A percentile compares a stretch with the other conserved stretches of the same genome.
These are phyloP conservation scores for Mrakia gelida DNA, from an alignment of 768 basidiomycete genomes.

Conservation along the genomic window DNA sequence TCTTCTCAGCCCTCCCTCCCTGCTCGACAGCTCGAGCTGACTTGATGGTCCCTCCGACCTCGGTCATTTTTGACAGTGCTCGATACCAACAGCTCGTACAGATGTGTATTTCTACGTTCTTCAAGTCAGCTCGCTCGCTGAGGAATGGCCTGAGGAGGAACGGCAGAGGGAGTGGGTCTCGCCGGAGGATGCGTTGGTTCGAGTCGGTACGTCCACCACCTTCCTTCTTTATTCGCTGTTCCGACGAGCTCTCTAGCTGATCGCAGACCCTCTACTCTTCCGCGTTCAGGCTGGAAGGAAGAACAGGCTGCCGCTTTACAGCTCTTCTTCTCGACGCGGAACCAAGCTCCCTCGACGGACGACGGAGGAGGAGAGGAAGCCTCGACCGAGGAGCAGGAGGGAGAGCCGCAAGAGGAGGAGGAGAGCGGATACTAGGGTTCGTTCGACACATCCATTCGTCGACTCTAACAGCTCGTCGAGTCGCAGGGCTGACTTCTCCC, in stretches of 20 bases:
- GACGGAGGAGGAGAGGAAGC: not conserved
- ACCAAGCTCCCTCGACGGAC: not conserved
- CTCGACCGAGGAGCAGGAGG: not conserved
- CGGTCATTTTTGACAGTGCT: not conserved
- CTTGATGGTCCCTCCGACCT: not conserved
- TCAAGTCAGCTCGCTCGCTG: constrained; percentile 1
- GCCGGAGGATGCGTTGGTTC: not conserved
- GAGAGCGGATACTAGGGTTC: too few relatives aligned
- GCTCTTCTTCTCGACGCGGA: not conserved
- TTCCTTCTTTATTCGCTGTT: not conserved
- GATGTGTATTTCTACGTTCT: not conserved
- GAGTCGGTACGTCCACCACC: not conserved
- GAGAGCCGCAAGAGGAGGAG: too few relatives aligned
- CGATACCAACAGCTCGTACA: not conserved
- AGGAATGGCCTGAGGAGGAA: constrained; percentile 5
- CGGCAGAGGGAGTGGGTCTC: not conserved
- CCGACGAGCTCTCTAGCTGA: not conserved
- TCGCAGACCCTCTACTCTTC: not conserved
- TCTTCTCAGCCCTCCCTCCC: not conserved
- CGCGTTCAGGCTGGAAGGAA: not conserved
- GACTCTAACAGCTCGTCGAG: too few relatives aligned
- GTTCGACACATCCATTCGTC: too few relatives aligned
- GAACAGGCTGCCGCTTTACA: not conserved
- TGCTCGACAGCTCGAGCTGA: not conserved
- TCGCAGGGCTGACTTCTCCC: too few relatives aligned